Percentiles rank a stretch among this genome's conserved stretches.
Conservation (phyloP, 176 grass and related monocot genomes). For the Bothriochloa decipiens region DNA sequence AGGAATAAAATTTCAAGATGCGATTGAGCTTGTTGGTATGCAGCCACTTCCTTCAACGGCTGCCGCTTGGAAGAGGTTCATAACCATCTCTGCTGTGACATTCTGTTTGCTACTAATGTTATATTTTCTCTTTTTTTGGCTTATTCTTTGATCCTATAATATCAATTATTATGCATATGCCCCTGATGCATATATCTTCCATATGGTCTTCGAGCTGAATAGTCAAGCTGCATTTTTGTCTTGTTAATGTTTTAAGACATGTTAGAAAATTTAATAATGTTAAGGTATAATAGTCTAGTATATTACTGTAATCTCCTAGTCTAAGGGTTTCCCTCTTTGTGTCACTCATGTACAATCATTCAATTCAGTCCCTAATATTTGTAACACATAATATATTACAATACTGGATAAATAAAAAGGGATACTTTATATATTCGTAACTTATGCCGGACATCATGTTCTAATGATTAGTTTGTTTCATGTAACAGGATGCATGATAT, state of each 20-base stretch:
- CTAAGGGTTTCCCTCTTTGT: background rate
- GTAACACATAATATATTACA: background rate
- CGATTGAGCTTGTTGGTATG: slow-evolving; percentile 82
- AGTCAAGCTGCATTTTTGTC: background rate
- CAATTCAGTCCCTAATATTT: background rate
- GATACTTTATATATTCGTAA: background rate
- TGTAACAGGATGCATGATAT: slow-evolving; percentile 85
- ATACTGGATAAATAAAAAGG: background rate
- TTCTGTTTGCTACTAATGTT: slow-evolving; percentile 19
- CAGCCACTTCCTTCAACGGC: slow-evolving; percentile 74
- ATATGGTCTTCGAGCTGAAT: slow-evolving; percentile 19
- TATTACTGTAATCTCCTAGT: background rate
- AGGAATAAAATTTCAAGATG: slow-evolving; percentile 86
- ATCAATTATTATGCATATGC: slow-evolving; percentile 15
- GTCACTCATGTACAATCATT: background rate
- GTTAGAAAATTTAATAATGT: slow-evolving; percentile 27
- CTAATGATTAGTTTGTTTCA: slow-evolving; percentile 21
- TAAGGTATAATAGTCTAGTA: background rate
- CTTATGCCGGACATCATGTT: slow-evolving; percentile 33
- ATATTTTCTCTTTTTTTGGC: background rate
- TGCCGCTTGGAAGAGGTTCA: slow-evolving; percentile 81
- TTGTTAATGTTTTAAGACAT: slow-evolving; percentile 9
- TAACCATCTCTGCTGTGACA: slow-evolving; percentile 32
- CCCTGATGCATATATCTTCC: slow-evolving; percentile 26
- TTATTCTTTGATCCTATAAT: background rate